These are phyloP conservation scores for Botryotinia convoluta DNA, from an alignment of 2,329 filamentous ascomycete species.

Conservation along the genomic window DNA sequence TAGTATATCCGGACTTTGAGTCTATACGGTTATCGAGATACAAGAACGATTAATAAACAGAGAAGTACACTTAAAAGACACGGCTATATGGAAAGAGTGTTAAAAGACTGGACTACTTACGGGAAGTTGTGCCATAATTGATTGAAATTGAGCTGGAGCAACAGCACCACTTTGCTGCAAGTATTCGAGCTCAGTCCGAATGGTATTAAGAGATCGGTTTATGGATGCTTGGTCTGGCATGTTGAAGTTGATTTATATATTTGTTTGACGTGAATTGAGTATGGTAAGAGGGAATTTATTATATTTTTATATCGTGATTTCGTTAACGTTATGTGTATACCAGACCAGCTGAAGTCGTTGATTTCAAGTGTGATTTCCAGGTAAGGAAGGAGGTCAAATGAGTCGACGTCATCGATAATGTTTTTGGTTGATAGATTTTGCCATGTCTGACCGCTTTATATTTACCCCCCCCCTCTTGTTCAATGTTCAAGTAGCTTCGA, in stretches of 20 bases:
- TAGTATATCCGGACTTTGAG: background rate
- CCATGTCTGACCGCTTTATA: background rate
- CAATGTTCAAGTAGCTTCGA: background rate
- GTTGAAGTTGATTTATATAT: conserved; percentile 1
- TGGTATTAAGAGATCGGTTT: conserved; percentile 32
- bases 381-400: background rate
- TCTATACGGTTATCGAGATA: background rate
- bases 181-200: conserved; percentile 35
- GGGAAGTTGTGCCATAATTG: conserved; percentile 39
- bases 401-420: conserved; percentile 12
- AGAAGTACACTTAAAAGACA: background rate
- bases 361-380: background rate
- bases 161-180: conserved; percentile 36
- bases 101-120: conserved; percentile 17
- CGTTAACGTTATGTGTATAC: background rate
- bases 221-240: conserved; percentile 36
- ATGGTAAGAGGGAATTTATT: background rate
- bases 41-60: too few species aligned
- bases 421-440: background rate
- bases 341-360: background rate
- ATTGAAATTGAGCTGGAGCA: conserved; percentile 35
- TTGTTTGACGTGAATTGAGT: background rate
- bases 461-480: background rate
- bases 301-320: background rate
- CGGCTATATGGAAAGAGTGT: too few species aligned